Evolutionary conservation across 371 early-diverging fungal genomes (phyloP).

Genomic region (Coemansia sp.): DNA sequence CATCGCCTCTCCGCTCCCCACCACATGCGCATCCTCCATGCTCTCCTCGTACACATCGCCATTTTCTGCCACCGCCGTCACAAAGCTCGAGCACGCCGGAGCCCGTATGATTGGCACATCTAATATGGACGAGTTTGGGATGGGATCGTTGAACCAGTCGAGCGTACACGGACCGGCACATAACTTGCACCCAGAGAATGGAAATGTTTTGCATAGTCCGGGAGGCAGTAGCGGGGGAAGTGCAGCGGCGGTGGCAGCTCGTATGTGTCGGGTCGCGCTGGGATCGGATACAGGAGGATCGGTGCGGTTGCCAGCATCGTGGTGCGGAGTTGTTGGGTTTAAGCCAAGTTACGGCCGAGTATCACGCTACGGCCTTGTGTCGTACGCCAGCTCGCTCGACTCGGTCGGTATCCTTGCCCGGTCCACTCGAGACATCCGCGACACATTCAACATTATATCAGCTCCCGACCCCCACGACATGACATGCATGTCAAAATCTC

Average conservation of each 20-base stretch:
- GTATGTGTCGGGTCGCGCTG: slow-evolving; percentile 65
- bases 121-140: slow-evolving; percentile 98
- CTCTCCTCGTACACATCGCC: slow-evolving; percentile 64
- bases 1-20: slow-evolving; percentile 13
- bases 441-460: slow-evolving; percentile 19
- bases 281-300: slow-evolving; percentile 97
- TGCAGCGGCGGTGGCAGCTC: slow-evolving; percentile 86
- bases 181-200: slow-evolving; percentile 36
- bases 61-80: slow-evolving; percentile 74
- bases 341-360: slow-evolving; percentile 89
- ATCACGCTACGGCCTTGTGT: slow-evolving; percentile 83
- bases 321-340: slow-evolving; percentile 90
- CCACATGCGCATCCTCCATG: slow-evolving; percentile 32
- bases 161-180: slow-evolving; percentile 48
- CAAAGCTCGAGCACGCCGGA: slow-evolving; percentile 63
- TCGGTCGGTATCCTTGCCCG: slow-evolving; percentile 79
- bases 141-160: slow-evolving; percentile 67
- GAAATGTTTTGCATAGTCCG: slow-evolving; percentile 6
- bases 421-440: slow-evolving; percentile 56
- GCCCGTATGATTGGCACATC: slow-evolving; percentile 78
- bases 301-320: slow-evolving; percentile 88
- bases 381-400: slow-evolving; percentile 88
- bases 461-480: slow-evolving; percentile 41
- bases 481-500: slow-evolving; percentile 37
- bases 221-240: slow-evolving; percentile 94